Percentiles rank a stretch among this genome's conserved stretches.
Evolutionary conservation across 176 grass and related monocot species (phyloP).

Genomic region (Juncus effusus): DNA sequence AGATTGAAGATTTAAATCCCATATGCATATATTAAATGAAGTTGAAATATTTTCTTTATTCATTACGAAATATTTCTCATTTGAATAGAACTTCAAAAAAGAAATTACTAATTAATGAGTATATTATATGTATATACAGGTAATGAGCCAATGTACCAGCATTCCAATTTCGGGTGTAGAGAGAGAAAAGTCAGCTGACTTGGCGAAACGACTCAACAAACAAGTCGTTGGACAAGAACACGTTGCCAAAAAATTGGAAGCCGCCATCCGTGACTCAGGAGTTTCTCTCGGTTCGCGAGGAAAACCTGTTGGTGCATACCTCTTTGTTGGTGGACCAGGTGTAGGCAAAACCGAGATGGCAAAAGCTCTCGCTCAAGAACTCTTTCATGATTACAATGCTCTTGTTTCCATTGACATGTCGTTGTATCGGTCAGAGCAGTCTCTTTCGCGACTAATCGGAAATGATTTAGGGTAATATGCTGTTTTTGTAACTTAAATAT

Average conservation of each 20-base stretch:
- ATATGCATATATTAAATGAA: no score
- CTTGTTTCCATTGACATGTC: constrained; percentile 23
- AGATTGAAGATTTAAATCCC: no score
- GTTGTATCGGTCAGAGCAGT: constrained; percentile 19
- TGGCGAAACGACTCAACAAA: constrained; percentile 8
- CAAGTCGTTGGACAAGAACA: constrained; percentile 22
- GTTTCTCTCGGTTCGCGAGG: constrained; percentile 14
- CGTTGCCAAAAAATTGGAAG: constrained; percentile 7
- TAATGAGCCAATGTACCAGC: constrained; percentile 5
- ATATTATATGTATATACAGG: neutral
- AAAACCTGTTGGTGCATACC: constrained; percentile 17
- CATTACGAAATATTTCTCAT: no score
- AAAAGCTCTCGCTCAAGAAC: constrained; percentile 18
- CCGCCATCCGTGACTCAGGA: constrained; percentile 2
- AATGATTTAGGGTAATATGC: constrained; percentile 1
- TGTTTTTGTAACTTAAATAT: neutral
- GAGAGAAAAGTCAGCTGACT: neutral
- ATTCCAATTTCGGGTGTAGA: constrained; percentile 15
- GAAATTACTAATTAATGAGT: no score
- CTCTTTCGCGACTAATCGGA: constrained; percentile 14
- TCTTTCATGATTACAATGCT: constrained; percentile 20
- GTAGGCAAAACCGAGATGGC: constrained; percentile 24
- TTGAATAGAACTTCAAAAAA: no score
- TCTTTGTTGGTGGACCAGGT: constrained; percentile 28
- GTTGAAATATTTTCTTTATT: no score